phyloP scores from a whole-genome alignment of 2,329 filamentous ascomycete genomes.

The Pezicula rhizophila region DNA sequence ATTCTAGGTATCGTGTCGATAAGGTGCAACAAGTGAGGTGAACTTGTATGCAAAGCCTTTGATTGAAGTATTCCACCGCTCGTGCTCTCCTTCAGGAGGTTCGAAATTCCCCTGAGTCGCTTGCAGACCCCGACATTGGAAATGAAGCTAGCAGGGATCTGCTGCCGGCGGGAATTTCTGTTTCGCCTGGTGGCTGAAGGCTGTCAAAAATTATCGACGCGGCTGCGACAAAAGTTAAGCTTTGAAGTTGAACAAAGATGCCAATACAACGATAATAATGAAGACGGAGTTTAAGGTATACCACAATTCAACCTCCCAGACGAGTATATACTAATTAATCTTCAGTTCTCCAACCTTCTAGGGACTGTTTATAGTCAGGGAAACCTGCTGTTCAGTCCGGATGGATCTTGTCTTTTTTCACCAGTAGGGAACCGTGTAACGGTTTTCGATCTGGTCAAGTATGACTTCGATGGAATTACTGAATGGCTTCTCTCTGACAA shows the following conservation, averaged over 20 bases:
- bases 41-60: background rate
- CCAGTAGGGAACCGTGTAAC: conserved; percentile 95
- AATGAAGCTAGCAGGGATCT: background rate
- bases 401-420: conserved; percentile 92
- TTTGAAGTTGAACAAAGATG: conserved; percentile 12
- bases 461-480: conserved; percentile 26
- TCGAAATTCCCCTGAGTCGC: conserved; percentile 6
- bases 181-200: background rate
- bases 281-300: conserved; percentile 97
- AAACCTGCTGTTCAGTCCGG: conserved; percentile 92
- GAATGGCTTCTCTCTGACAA: conserved; percentile 1
- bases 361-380: conserved; percentile 98
- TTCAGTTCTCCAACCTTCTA: conserved; percentile 92
- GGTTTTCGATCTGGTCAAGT: conserved; percentile 95
- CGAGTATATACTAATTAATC: conserved; percentile 19
- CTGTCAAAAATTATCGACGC: conserved; percentile 7
- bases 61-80: background rate
- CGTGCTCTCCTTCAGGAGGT: conserved; percentile 9
- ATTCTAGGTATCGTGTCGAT: background rate
- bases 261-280: conserved; percentile 52
- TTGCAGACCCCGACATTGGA: conserved; percentile 4
- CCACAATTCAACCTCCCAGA: background rate
- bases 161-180: conserved; percentile 4
- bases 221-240: conserved; percentile 7
- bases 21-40: background rate